Base-by-base conservation (phyloP, 2,329 filamentous ascomycete genomes). In the Trichophyton rubrum region DNA sequence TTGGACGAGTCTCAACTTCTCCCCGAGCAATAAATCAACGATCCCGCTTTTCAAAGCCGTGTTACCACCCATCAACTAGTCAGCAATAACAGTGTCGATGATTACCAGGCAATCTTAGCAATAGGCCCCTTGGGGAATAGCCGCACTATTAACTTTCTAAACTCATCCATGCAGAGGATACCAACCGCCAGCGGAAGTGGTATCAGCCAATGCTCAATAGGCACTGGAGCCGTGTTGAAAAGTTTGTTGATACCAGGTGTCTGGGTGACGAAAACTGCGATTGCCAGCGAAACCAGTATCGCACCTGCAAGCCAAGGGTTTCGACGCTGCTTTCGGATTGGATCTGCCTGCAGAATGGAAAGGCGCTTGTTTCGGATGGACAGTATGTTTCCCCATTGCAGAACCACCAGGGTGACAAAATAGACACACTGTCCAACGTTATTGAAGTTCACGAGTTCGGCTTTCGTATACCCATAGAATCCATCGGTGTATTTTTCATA, bases 331-430 rank as follows among this genome's bases (percentile, higher is more conserved):
- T 78, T 81, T 69, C 86, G 86, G 71, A 86, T 84, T 5, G 81
- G 63, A 0, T 87, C 87, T 3, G 85, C 83, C 66, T 90, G 87
- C 68, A 91, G 84, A 64, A 91, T 82, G 60, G 82, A 82, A 22
- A 86, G 77, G 1, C 82, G 78, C 1, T 84, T 78, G 1, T 83
- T 91, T 15, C 87, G 79, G 4, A 87, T 79, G 1, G 84, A 83
- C 68, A 90, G 80, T 2, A 90, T 77, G 69, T 87, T 89, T 77
- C 90, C 90, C 53, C 70, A 79, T 71, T 76, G 82, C 86, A 91
- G 90, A 56, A 91, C 84, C 1, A 92, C 88, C 27, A 92, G 75
- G 62, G 85, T 91, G 66, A 90, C 82, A 67, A 91, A 91, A 72
- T 91, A 91, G 62, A 92, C 85, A n/a, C 84, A 87, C 41, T 82